Evolutionary conservation across 768 basidiomycete genomes (phyloP).

Genomic region (Trametes cubensis): DNA sequence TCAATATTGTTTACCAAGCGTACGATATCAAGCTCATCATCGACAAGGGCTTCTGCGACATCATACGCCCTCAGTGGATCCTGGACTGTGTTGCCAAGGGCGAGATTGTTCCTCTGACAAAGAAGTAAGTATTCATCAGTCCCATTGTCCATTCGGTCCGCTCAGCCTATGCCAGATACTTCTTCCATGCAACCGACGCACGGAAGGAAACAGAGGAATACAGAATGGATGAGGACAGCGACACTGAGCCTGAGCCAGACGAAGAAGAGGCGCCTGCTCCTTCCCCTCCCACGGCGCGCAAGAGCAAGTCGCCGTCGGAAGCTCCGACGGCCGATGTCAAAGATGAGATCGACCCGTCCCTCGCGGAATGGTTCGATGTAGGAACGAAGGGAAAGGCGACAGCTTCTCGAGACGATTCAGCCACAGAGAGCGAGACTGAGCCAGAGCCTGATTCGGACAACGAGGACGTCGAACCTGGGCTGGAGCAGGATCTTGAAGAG

Average conservation of each 20-base stretch:
- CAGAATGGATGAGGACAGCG: slow-evolving; percentile 40
- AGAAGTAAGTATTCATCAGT: slow-evolving; percentile 51
- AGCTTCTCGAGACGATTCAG: slow-evolving; percentile 32
- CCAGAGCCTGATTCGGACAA: slow-evolving; percentile 71
- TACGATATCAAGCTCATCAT: slow-evolving; percentile 73
- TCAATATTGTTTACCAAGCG: slow-evolving; percentile 41
- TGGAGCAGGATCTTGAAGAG: slow-evolving; percentile 28
- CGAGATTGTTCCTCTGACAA: slow-evolving; percentile 59
- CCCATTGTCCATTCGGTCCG: background rate
- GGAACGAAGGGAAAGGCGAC: slow-evolving; percentile 27
- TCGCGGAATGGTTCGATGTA: slow-evolving; percentile 66
- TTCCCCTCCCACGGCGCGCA: background rate
- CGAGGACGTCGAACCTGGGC: slow-evolving; percentile 48
- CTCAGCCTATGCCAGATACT: slow-evolving; percentile 54
- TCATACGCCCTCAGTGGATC: slow-evolving; percentile 84
- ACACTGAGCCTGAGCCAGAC: slow-evolving; percentile 23
- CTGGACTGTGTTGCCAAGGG: slow-evolving; percentile 69
- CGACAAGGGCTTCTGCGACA: slow-evolving; percentile 68
- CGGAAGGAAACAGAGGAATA: slow-evolving; percentile 58
- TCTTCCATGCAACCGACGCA: slow-evolving; percentile 69
- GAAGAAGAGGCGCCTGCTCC: slow-evolving; percentile 10
- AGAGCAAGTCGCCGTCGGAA: slow-evolving; percentile 7
- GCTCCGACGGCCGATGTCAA: slow-evolving; percentile 29
- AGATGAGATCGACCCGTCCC: slow-evolving; percentile 43
- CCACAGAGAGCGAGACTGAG: slow-evolving; percentile 63